Conservation (phyloP, 1,284 basidiomycete genomes). For the Sanghuangporus baumii region DNA sequence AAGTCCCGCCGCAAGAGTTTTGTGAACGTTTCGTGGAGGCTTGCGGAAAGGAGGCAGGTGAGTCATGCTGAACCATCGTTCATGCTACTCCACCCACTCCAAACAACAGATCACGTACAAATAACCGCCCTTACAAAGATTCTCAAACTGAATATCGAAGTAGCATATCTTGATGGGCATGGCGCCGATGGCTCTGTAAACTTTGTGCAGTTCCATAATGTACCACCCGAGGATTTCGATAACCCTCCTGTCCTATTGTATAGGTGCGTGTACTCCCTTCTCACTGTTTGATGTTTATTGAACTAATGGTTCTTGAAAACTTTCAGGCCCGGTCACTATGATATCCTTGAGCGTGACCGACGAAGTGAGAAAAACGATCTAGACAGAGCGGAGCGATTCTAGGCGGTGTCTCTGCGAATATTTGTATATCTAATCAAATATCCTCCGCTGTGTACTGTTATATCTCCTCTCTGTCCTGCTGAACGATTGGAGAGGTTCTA, state of each 20-base stretch:
- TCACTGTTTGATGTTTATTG: slow-evolving; percentile 4
- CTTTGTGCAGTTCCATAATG: slow-evolving; percentile 66
- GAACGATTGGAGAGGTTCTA: no score
- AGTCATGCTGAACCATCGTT: slow-evolving; percentile 7
- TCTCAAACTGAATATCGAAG: slow-evolving; percentile 60
- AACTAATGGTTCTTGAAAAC: slow-evolving; percentile 3
- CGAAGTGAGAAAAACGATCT: neutral
- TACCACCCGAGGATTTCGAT: slow-evolving; percentile 30
- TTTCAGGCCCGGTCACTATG: slow-evolving; percentile 69
- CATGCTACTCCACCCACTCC: neutral
- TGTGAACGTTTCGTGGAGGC: slow-evolving; percentile 77
- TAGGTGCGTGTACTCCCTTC: slow-evolving; percentile 42
- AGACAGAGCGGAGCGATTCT: neutral
- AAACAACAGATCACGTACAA: slow-evolving; percentile 67
- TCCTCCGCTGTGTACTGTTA: no score
- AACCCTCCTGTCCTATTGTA: slow-evolving; percentile 64
- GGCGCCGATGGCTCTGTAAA: slow-evolving; percentile 46
- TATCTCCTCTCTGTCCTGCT: no score
- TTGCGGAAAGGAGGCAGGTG: slow-evolving; percentile 77
- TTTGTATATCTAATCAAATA: no score
- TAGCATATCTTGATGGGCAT: slow-evolving; percentile 75
- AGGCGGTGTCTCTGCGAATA: no score
- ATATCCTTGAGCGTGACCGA: slow-evolving; percentile 47
- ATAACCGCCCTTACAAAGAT: slow-evolving; percentile 75
- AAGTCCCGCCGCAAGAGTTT: slow-evolving; percentile 58